These are phyloP conservation scores for Fraxinus excelsior DNA, from an alignment of 257 asterid genomes.

Conservation along the genomic window DNA sequence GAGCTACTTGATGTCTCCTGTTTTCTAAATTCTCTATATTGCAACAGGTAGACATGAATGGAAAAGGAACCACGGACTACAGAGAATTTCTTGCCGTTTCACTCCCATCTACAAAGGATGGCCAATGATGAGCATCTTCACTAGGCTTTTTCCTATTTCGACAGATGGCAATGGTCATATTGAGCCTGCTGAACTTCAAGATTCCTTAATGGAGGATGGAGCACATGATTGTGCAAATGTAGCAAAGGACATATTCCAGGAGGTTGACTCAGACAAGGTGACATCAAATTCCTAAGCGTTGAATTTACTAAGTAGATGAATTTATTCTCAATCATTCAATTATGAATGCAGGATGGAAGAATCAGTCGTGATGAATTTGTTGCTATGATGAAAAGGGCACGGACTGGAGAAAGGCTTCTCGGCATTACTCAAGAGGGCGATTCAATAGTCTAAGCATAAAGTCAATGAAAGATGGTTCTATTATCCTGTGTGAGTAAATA, in stretches of 20 bases:
- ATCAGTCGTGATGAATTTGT: conserved; percentile 85
- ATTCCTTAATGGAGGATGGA: conserved; percentile 71
- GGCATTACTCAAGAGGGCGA: conserved; percentile 86
- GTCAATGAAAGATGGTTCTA: conserved; percentile 87
- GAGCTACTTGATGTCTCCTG: too few species aligned
- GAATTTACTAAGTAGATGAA: conserved; percentile 7
- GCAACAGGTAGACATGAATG: too few species aligned
- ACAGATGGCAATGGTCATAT: conserved; percentile 73
- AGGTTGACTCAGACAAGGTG: conserved; percentile 93
- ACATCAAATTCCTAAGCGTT: conserved; percentile 17
- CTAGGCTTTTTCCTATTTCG: conserved; percentile 77
- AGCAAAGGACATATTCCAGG: conserved; percentile 75
- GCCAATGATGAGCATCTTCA: conserved; percentile 80
- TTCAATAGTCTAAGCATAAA: conserved; percentile 77
- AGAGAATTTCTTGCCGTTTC: conserved; percentile 81
- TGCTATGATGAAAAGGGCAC: conserved; percentile 90
- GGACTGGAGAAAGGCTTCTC: conserved; percentile 93
- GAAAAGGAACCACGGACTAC: conserved; percentile 52
- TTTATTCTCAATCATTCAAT: conserved; percentile 15
- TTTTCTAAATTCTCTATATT: too few species aligned
- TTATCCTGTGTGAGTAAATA: conserved; percentile 73
- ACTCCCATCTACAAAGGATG: conserved; percentile 78
- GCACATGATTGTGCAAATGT: neutral
- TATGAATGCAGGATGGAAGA: conserved; percentile 68
- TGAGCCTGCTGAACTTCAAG: conserved; percentile 74